Conservation (phyloP, 1,284 basidiomycete species). For the Moniliella sp. region DNA sequence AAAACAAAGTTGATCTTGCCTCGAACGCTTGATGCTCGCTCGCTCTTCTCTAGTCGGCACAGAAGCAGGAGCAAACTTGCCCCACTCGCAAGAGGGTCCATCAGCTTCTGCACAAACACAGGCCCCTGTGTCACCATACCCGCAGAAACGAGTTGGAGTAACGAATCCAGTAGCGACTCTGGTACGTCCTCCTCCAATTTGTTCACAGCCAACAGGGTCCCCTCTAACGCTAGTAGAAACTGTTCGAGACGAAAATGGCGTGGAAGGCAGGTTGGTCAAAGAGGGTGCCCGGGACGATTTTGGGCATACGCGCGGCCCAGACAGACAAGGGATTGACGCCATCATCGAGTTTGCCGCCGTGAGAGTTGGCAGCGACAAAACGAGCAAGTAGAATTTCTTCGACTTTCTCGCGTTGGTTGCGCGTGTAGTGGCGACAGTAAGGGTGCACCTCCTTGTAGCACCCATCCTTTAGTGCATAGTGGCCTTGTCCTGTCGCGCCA, state of each 20-base stretch:
- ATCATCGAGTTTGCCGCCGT: conserved; percentile 47
- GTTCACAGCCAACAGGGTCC: conserved; percentile 8
- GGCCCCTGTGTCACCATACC: conserved; percentile 14
- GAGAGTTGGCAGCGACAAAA: too few relatives aligned
- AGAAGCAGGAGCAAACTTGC: too few relatives aligned
- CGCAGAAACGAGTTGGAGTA: conserved; percentile 42
- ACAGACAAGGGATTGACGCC: conserved; percentile 14
- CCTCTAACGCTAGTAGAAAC: conserved; percentile 14
- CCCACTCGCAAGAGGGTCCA: not conserved
- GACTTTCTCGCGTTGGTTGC: conserved; percentile 86
- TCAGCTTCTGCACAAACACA: conserved; percentile 5
- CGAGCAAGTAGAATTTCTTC: conserved; percentile 54
- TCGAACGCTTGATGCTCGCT: too few relatives aligned
- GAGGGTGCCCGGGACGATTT: conserved; percentile 4
- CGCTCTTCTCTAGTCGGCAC: too few relatives aligned
- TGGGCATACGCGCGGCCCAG: conserved; percentile 6
- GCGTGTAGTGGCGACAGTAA: conserved; percentile 83
- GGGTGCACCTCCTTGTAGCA: conserved; percentile 71
- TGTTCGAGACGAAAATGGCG: conserved; percentile 7
- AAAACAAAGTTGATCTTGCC: too few relatives aligned
- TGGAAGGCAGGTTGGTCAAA: conserved; percentile 4
- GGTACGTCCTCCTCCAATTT: conserved; percentile 9
- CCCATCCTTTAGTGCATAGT: conserved; percentile 68
- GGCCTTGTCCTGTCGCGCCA: conserved; percentile 52
- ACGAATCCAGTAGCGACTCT: conserved; percentile 71